Base-by-base conservation (phyloP, 2,329 filamentous ascomycete species). In the Neofusicoccum sp. region DNA sequence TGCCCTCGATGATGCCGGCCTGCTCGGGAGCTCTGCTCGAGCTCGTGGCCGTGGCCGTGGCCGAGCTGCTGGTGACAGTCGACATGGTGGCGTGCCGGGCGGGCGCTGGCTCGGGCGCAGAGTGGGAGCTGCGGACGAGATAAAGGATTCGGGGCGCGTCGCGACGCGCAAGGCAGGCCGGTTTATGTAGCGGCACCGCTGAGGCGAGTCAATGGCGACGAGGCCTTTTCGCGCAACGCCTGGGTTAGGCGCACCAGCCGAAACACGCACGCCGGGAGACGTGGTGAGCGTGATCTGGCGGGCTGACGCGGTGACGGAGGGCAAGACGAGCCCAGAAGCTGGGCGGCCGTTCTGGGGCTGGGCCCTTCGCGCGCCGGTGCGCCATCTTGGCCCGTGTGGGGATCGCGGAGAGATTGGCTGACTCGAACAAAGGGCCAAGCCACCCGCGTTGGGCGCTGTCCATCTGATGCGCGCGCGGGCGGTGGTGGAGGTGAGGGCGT, bases 1-100 rank as follows among this genome's bases (percentile, higher is more conserved):
- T 76, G 44, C 87, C 86, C 65, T 91, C 89, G 44, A 93, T 78
- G 62, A 93, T 84, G 64, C 90, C 90, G 56, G 81, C 86, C 71
- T 89, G 87, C 6, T 82, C 78, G 49, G 80, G 69, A 59, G 75
- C 79, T 65, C 77, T 70, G 49, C 63, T 63, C 8, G 49, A 40
- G 38, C 47, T 31, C 36, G 58, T 45, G 47, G 58, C 58, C 59
- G 59, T 26, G 51, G 59, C 20, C 49, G 49, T 49, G 43, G 48
- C 48, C 30, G 48, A 20, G 40, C 45, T 44, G 40, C 31, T 56
- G 59, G 59, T 54, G 57, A 41, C 47, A 34, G 57, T 48, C 26
- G 57, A 60, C 57, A 60, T 60, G 44, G 33, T 49, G 41, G 16
- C 31, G 48, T n/a, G 24, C 16, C 7, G 36, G 14, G 36, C 6